Evolutionary conservation across 192 early-diverging fungal species (phyloP), one percentile per base, ranked within the genome.

Genomic region (Fimicolochytrium jonesii): DNA sequence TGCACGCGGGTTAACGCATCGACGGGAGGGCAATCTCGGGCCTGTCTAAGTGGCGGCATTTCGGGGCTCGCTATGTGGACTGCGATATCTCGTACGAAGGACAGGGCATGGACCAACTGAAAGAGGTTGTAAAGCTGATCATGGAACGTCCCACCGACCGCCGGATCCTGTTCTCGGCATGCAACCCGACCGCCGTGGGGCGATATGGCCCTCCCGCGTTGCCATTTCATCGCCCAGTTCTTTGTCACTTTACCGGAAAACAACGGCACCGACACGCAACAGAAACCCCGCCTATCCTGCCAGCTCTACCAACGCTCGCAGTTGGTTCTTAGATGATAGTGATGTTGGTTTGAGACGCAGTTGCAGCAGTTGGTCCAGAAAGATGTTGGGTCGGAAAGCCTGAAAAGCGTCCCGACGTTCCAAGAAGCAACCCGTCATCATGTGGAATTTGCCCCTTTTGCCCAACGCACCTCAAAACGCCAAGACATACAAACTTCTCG

Each of bases 11-110:
- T 71, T 97, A 20, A 29, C 61, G 0, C 61, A 94, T 58, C 79
- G 88, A 26, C 77, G 84, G 33, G 88, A 87, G 35, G 94, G 95
- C 15, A 95, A 97, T 54, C 65, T 99, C 25, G 95, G 95, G 0
- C 92, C 92, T 26, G 90, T 99, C 20, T 99, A 99, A 99, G 64
- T 99, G 97, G 97, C 77, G 97, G 29, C 92, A 98, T 65, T 99
- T 99, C 83, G 97, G 97, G 0, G 97, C 97, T 0, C 66, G 87
- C 47, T 99, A 99, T 68, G 64, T 71, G 42, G 84, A 86, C 51
- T 84, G 83, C 31, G 86, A 97, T 57, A 80, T 82, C 0, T 92
- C 97, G 59, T 99, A 99, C 58, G 78, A 84, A 2, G 90, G 90
- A 11, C 67, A 90, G 67, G 97, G 97, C n/a, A 83, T 92, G 4